phyloP scores from a whole-genome alignment of 2,329 filamentous ascomycete genomes.

The Colletotrichum theobromicola region DNA sequence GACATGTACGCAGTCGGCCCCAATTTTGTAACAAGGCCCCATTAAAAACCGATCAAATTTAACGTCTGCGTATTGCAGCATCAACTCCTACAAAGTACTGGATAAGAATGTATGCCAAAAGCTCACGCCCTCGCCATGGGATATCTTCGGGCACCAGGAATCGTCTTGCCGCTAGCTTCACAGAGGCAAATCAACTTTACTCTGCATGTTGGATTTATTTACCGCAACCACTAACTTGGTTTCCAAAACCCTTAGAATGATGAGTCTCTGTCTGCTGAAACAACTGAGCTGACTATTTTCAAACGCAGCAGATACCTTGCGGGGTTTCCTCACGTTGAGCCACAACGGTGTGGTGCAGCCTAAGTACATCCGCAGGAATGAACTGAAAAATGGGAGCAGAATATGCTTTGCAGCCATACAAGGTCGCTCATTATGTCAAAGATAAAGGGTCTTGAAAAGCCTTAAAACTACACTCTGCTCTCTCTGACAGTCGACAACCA shows the following conservation, averaged over 20 bases:
- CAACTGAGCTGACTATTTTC: background rate
- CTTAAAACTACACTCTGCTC: rapidly evolving
- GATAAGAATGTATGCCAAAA: no score
- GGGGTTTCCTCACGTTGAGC: background rate
- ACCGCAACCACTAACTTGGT: no score
- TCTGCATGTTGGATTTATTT: no score
- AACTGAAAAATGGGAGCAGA: rapidly evolving
- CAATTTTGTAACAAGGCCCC: no score
- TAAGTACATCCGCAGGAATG: rapidly evolving
- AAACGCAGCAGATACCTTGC: background rate
- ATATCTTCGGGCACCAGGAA: rapidly evolving
- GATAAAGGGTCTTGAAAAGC: rapidly evolving
- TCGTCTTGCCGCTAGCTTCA: no score
- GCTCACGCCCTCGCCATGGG: no score
- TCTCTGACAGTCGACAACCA: background rate
- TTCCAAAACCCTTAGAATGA: no score
- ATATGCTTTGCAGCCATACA: background rate
- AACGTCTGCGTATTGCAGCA: background rate
- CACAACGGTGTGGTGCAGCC: background rate
- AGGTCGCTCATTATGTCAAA: rapidly evolving
- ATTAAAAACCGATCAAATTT: background rate
- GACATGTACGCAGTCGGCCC: no score
- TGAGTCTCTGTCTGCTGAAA: no score
- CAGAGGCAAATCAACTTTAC: no score
- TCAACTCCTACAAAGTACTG: background rate